These are phyloP conservation scores for Seiridium cupressi DNA, from an alignment of 2,329 filamentous ascomycete species.

Conservation along the genomic window DNA sequence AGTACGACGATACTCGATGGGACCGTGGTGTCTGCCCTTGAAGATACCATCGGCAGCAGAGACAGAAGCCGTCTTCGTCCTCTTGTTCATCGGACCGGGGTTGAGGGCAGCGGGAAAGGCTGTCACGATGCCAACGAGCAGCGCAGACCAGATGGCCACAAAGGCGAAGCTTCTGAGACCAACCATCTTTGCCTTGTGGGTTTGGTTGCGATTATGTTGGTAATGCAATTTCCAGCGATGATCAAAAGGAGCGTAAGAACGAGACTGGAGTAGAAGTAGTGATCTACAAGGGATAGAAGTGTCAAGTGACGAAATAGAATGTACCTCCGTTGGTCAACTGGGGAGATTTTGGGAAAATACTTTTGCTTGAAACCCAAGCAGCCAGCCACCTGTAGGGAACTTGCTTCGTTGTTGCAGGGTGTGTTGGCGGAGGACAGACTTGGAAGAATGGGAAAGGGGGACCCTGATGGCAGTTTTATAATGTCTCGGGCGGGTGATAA, in stretches of 20 bases:
- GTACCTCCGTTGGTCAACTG: background rate
- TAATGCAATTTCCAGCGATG: background rate
- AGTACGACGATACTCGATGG: constrained; percentile 26
- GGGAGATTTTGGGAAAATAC: background rate
- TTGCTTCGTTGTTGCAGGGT: too few species aligned
- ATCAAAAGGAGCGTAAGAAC: background rate
- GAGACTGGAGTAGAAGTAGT: background rate
- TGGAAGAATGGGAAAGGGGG: background rate
- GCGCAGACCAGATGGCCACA: constrained; percentile 16
- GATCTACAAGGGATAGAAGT: background rate
- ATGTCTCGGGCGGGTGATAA: background rate
- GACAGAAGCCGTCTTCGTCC: background rate
- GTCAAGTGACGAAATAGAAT: background rate
- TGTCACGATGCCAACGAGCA: constrained; percentile 10
- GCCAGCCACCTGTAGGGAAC: background rate
- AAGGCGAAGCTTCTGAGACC: constrained; percentile 14
- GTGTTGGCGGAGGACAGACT: background rate
- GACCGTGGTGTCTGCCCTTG: constrained; percentile 14
- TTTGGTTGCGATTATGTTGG: background rate
- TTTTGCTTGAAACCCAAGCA: background rate
- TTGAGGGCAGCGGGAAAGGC: background rate
- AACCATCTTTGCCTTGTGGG: constrained; percentile 13
- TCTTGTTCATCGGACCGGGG: background rate
- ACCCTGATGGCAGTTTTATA: background rate
- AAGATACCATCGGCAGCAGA: constrained; percentile 5